Base-by-base conservation (phyloP, 371 early-diverging fungal species). In the Lichtheimia hyalospora region DNA sequence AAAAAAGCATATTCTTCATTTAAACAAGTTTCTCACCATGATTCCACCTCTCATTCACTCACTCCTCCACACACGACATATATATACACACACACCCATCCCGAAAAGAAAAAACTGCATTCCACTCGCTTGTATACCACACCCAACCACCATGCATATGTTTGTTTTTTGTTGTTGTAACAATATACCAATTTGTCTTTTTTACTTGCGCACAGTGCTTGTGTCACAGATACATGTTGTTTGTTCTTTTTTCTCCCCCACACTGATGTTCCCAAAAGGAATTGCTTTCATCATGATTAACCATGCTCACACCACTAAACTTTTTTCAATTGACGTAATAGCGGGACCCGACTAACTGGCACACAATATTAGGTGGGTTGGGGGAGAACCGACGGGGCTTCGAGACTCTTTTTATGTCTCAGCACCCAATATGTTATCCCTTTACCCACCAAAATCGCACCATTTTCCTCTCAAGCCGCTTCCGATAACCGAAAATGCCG, bases 1-100 rank as follows among this genome's bases (percentile, higher is more conserved):
- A 42, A 10, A 14, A 15, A 16, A 55, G 44, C 27, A 55, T 55
- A 4, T 55, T 55, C 44, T 55, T 55, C 41, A 55, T 55, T 3
- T 55, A 44, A 55, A 24, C 41, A 21, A 27, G 27, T 27, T 27
- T 27, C 27, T 2, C 34, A 34, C 18, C 46, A 46, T 21, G 46
- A 21, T 21, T 2, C 44, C 12, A n/a, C 46, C 46, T 18, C 10
- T 16, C n/a, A 46, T 21, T 21, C n/a, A 46, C 46, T 1, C 46
- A 16, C n/a, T 18, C n/a, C 18, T 46, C 46, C 46, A 46, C 46
- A 46, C 46, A 46, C 21, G 21, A 46, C 46, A 5, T 21, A 46
- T 46, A 34, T 34, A 34, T 34, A 34, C 34, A 34, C 46, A 18
- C 46, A 8, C 21, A 18, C 16, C 16, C 46, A 5, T 18, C n/a